Base-by-base conservation (phyloP, 352 stramenopile species). In the Phytophthora litchii region DNA sequence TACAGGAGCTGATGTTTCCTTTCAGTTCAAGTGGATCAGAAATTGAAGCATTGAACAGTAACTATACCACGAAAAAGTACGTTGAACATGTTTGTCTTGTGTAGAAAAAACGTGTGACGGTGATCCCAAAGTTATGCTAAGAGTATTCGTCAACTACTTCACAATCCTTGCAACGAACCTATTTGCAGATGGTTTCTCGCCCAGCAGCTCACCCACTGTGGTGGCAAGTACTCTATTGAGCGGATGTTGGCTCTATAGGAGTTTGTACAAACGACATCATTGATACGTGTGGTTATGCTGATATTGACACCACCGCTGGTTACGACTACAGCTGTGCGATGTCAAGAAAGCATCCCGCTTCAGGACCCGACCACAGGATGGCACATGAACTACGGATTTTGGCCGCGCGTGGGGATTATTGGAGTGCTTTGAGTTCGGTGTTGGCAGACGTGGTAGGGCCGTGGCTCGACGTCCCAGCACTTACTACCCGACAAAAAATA, bases 371-470 rank as follows among this genome's bases (percentile, higher is more conserved):
- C n/a, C 2, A 44, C 46, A 13, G 45, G 44, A 1, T 56, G 54
- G 54, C 27, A 19, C 37, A 17, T 7, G 12, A 63, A 63, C n/a
- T 48, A 50, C 1, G 54, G 44, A 2, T 50, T 63, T 20, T 63
- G 54, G 54, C 14, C 32, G 23, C 35, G 44, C 1, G 44, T 50
- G 14, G 35, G 5, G 3, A 16, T 49, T 0, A 1, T 32, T 11
- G 36, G 35, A 13, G 16, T 13, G 8, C 11, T 11, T 9, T 44
- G 0, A 35, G 25, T 1, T 50, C 12, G 25, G 5, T 16, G 7
- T 2, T 44, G 2, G 4, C 44, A n/a, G 36, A 6, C 7, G 6
- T 55, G 37, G 0, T 62, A 11, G 3, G 6, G 14, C 35, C 32
- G 4, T 54, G 34, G 25, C 34, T 61, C 16, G 34, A 41, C 20